Evolutionary conservation across 2,329 filamentous ascomycete genomes (phyloP), one percentile per base, ranked within the genome.

Genomic region (Emericellopsis atlantica): DNA sequence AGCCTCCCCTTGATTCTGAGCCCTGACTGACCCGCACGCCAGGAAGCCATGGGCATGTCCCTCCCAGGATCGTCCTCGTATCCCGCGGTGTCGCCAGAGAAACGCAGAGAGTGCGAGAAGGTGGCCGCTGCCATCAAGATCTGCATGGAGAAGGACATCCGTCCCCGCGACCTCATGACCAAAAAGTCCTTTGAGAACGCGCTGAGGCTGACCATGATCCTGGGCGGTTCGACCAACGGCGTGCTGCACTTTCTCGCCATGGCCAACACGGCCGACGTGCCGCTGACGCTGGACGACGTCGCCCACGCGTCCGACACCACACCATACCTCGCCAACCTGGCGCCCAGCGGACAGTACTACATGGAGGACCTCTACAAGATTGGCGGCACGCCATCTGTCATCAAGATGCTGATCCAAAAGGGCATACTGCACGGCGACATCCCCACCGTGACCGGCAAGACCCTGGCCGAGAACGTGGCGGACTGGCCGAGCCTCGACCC

Each of bases 171-270:
- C 52, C 73, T 94, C 26, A 67, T 95, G 50, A 93, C 84, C 4
- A 84, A 83, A 48, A 73, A 73, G 1, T 77, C 84, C 0, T 90
- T 95, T 45, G 85, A 94, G 58, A 95, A 95, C 55, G 88, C 88
- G 1, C 70, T 95, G 16, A 83, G 90, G 1, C 77, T 94, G 59
- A 92, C 87, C 57, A 94, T 93, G 84, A 81, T 85, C 3, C 71
- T 95, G n/a, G 88, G 88, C 40, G 88, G 88, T 40, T 87, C 80
- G 39, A 95, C 88, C 42, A 95, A 95, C 58, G 84, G 84, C 29
- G 84, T 94, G 4, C 71, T 95, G 41, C 88, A 95, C 59, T 81
- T 93, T 55, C 75, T 95, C 37, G 88, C 88, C 50, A 94, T 95
- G 81, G 88, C 88, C 33, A 81, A 84, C 54, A 85, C 85, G 1